A percentile compares a stretch with the other conserved stretches of the same genome.
phyloP scores from a whole-genome alignment of 225 moss, liverwort and hornwort genomes.

The Marchantia polymorpha region DNA sequence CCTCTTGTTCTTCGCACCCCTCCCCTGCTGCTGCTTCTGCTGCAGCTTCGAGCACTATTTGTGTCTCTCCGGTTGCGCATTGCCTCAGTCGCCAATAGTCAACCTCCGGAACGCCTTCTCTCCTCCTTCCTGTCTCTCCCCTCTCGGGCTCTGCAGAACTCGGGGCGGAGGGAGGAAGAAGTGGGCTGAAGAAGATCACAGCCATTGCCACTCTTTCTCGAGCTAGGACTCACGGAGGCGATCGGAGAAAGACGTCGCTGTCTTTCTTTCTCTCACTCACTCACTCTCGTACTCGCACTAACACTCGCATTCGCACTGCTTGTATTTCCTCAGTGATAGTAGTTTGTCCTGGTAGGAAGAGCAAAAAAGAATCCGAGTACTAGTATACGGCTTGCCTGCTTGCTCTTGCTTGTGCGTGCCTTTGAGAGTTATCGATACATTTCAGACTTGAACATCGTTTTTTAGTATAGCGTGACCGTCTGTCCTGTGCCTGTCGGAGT shows the following conservation, averaged over 20 bases:
- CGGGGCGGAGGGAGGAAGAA: conserved; percentile 10
- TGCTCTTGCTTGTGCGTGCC: background rate
- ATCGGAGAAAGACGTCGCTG: background rate
- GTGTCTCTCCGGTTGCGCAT: background rate
- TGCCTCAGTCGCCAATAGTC: conserved; percentile 4
- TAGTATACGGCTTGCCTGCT: background rate
- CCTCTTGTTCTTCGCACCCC: background rate
- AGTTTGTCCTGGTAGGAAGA: background rate
- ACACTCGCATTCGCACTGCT: too few species aligned
- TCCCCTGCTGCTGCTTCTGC: background rate
- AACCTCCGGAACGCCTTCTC: background rate
- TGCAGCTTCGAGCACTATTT: background rate
- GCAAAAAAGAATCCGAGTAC: background rate
- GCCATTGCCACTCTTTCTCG: background rate
- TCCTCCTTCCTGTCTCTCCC: conserved; percentile 4
- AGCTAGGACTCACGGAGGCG: background rate
- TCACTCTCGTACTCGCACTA: too few species aligned
- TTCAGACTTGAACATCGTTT: background rate
- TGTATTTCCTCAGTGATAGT: too few species aligned
- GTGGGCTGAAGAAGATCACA: background rate
- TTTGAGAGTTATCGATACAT: background rate
- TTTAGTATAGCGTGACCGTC: background rate
- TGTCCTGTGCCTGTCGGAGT: background rate
- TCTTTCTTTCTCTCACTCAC: too few species aligned
- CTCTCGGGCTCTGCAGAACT: background rate